Evolutionary conservation across 2,329 filamentous ascomycete species (phyloP).

Genomic region (Diaporthe sp.): DNA sequence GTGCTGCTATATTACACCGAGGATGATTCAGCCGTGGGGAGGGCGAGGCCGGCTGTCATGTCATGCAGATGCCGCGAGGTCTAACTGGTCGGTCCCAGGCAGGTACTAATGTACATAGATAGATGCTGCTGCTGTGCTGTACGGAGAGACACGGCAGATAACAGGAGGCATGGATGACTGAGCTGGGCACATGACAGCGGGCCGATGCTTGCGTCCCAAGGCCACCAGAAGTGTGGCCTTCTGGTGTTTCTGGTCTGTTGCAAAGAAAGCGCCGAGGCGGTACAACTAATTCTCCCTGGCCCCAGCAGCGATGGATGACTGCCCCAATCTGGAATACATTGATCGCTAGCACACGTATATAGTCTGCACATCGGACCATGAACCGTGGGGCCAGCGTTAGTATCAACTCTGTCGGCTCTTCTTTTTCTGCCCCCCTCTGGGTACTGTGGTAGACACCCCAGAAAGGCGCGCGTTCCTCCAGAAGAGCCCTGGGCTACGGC

Average conservation of each 20-base stretch:
- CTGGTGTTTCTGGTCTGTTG: neutral
- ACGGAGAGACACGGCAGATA: constrained; percentile 8
- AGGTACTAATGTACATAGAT: neutral
- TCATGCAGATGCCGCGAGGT: neutral
- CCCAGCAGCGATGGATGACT: neutral
- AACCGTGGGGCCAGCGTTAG: constrained; percentile 11
- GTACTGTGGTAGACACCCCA: neutral
- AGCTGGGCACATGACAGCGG: constrained; percentile 19
- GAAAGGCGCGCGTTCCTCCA: neutral
- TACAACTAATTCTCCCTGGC: neutral
- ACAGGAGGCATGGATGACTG: neutral
- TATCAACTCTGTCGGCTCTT: constrained; percentile 32
- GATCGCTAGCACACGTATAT: constrained; percentile 11
- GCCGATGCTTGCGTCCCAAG: neutral
- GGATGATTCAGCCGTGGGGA: neutral
- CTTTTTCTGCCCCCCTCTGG: neutral
- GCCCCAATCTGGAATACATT: constrained; percentile 13
- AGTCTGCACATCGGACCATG: constrained; percentile 1
- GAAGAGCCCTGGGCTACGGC: constrained; percentile 4
- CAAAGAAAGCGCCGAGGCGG: constrained; percentile 20
- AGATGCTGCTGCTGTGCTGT: neutral
- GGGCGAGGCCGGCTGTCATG: neutral
- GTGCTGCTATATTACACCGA: neutral
- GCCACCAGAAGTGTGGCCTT: constrained; percentile 33
- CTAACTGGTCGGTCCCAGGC: neutral